Conservation (phyloP, 2,329 filamentous ascomycete genomes). For the Botrytis galanthina region DNA sequence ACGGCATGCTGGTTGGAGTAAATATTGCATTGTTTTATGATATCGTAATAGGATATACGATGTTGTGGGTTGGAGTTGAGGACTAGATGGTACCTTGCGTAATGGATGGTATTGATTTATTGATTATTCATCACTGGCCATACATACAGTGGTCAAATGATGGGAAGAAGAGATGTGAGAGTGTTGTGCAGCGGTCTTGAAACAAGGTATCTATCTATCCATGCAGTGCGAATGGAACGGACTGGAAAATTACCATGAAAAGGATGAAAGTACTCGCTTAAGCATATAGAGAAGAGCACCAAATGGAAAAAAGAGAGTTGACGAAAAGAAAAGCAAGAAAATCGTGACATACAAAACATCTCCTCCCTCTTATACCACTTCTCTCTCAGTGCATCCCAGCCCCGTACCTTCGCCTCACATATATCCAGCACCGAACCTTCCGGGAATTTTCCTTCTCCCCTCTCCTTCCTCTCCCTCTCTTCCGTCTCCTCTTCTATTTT, state of each 20-base stretch:
- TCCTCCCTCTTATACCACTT: slow-evolving; percentile 37
- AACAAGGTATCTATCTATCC: background rate
- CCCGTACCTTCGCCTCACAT: slow-evolving; percentile 37
- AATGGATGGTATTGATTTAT: background rate
- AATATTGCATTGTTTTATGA: background rate
- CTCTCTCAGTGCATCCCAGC: slow-evolving; percentile 32
- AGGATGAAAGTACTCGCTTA: background rate
- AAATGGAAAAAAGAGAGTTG: background rate
- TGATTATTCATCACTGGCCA: background rate
- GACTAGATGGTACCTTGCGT: background rate
- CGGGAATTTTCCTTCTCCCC: slow-evolving; percentile 31
- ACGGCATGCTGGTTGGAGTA: background rate
- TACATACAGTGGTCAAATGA: no score
- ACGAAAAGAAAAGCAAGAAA: background rate
- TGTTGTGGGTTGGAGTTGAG: background rate
- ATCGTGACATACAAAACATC: slow-evolving; percentile 39
- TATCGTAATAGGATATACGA: background rate
- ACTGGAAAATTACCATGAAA: background rate
- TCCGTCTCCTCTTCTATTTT: background rate
- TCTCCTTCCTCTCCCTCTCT: background rate
- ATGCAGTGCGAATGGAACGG: background rate
- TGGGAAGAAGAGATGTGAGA: no score
- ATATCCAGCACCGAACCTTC: slow-evolving; percentile 37
- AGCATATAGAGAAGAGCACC: background rate
- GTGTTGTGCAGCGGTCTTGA: no score